Evolutionary conservation across 2,329 filamentous ascomycete species (phyloP).

Genomic region (Aureobasidium sp.): DNA sequence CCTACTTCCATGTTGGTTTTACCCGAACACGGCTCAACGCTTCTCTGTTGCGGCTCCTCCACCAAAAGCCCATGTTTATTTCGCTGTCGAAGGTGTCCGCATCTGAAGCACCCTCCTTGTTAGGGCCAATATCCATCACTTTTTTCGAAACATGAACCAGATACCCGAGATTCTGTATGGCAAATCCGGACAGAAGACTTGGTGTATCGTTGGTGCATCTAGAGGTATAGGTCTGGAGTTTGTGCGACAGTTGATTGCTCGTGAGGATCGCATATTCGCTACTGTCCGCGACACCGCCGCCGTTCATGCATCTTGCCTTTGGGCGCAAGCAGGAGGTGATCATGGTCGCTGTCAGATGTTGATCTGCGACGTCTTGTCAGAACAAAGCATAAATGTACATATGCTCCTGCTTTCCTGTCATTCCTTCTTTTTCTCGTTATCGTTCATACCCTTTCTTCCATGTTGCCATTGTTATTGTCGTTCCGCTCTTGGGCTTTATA

Average conservation of each 20-base stretch:
- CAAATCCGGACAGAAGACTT: constrained; percentile 33
- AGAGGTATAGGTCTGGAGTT: constrained; percentile 46
- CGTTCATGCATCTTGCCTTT: constrained; percentile 32
- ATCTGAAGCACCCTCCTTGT: neutral
- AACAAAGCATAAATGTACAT: constrained; percentile 42
- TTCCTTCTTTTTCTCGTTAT: neutral
- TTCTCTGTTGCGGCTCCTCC: neutral
- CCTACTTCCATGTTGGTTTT: neutral
- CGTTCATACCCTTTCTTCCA: neutral
- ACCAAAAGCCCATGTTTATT: neutral
- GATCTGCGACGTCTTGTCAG: constrained; percentile 46
- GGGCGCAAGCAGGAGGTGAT: constrained; percentile 34
- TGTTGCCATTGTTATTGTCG: neutral
- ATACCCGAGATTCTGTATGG: constrained; percentile 36
- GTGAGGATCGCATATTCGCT: constrained; percentile 43
- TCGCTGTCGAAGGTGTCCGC: neutral
- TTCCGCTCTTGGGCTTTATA: neutral
- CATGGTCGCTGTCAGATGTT: constrained; percentile 41
- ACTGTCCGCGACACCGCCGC: constrained; percentile 40
- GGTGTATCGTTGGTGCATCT: constrained; percentile 40
- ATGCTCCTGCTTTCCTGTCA: neutral
- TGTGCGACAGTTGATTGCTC: constrained; percentile 40
- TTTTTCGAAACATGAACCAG: constrained; percentile 29
- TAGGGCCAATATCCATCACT: neutral
- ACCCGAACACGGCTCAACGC: constrained; percentile 3